Evolutionary conservation across 306 rosid genomes (phyloP).

Genomic region (Citrullus mucosospermus): DNA sequence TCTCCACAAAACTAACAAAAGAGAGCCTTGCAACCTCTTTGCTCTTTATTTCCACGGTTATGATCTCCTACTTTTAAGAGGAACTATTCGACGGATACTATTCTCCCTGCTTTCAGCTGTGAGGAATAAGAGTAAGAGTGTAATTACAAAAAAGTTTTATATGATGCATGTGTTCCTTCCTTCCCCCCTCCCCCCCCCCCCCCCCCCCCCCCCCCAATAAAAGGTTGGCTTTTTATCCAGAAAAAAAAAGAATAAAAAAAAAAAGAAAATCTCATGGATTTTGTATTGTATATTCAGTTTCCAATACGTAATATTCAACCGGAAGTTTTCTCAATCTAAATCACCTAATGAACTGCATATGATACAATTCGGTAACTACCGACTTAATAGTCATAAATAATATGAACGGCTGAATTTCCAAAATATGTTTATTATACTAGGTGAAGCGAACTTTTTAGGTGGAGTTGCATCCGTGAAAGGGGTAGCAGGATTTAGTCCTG

Average conservation of each 20-base stretch:
- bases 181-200: too few relatives aligned
- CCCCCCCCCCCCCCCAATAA: too few relatives aligned
- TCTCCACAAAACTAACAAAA: not conserved
- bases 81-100: too few relatives aligned
- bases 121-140: too few relatives aligned
- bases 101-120: too few relatives aligned
- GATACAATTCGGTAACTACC: not conserved
- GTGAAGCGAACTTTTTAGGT: constrained; percentile 92
- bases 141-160: too few relatives aligned
- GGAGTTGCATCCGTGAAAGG: constrained; percentile 89
- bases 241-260: too few relatives aligned
- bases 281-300: not conserved
- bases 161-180: too few relatives aligned
- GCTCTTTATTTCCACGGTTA: too few relatives aligned
- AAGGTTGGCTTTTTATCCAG: too few relatives aligned
- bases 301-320: not conserved
- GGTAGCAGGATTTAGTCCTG: constrained; percentile 53
- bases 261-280: not conserved
- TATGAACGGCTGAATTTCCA: not conserved
- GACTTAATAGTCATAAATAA: not conserved
- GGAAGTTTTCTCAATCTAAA: not conserved
- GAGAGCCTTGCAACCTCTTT: not conserved
- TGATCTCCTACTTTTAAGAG: too few relatives aligned
- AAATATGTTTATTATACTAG: constrained; percentile 18
- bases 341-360: not conserved